Conservation (phyloP, 148 eudicot genomes). For the Hydrangea macrophylla region DNA sequence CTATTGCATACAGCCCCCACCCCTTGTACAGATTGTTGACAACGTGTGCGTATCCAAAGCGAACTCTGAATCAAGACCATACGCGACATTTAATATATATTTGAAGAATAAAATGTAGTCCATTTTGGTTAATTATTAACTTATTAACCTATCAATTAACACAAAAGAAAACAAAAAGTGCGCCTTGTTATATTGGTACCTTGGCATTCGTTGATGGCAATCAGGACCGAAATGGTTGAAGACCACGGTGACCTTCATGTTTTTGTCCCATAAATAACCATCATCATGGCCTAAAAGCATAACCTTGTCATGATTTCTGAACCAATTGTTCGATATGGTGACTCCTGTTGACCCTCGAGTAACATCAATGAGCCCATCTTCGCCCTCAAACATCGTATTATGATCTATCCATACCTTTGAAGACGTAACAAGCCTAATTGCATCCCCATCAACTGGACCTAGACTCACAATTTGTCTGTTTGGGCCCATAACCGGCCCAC, state of each 20-base stretch:
- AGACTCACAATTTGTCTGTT: slow-evolving; percentile 24
- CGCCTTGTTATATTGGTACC: slow-evolving; percentile 49
- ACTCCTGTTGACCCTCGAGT: slow-evolving; percentile 71
- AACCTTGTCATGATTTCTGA: slow-evolving; percentile 73
- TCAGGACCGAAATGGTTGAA: slow-evolving; percentile 78
- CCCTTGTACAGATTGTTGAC: slow-evolving; percentile 83
- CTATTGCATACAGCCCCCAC: slow-evolving; percentile 83
- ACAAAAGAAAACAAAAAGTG: too few species aligned
- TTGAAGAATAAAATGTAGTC: too few species aligned
- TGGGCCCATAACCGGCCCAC: slow-evolving; percentile 58
- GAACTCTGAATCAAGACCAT: too few species aligned
- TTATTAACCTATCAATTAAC: too few species aligned
- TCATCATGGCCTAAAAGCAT: slow-evolving; percentile 90
- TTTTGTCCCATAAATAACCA: slow-evolving; percentile 47
- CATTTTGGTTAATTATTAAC: too few species aligned
- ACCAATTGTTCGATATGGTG: slow-evolving; percentile 84
- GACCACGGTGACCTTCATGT: slow-evolving; percentile 82
- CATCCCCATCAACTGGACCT: slow-evolving; percentile 63
- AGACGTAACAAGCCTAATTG: slow-evolving; percentile 50
- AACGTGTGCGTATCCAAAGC: slow-evolving; percentile 87
- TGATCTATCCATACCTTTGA: slow-evolving; percentile 86
- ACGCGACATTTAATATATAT: too few species aligned
- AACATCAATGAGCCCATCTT: slow-evolving; percentile 78
- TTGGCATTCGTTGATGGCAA: slow-evolving; percentile 88
- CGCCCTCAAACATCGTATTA: slow-evolving; percentile 56